Evolutionary conservation across 1,139 yeast species (phyloP).

Genomic region (Debaryomyces sp.): DNA sequence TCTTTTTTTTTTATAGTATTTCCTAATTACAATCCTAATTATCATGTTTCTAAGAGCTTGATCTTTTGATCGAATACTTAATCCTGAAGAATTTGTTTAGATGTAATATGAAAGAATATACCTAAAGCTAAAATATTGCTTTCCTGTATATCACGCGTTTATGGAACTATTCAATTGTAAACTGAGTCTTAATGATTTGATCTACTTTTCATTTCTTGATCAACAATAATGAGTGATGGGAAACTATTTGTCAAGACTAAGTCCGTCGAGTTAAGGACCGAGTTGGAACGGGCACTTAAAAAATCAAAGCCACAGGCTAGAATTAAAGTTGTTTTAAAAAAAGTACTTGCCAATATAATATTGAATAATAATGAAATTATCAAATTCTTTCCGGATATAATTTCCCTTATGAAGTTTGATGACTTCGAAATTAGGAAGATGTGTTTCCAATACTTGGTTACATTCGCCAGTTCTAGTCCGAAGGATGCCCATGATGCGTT

Average conservation of each 20-base stretch:
- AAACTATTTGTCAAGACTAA: slow-evolving; percentile 45
- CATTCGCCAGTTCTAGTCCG: slow-evolving; percentile 61
- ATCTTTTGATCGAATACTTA: background rate
- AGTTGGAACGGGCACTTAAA: slow-evolving; percentile 56
- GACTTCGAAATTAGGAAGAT: slow-evolving; percentile 77
- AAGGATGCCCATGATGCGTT: slow-evolving; percentile 58
- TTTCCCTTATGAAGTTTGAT: slow-evolving; percentile 58
- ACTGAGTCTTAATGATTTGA: background rate
- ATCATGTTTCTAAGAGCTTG: background rate
- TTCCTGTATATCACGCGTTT: background rate
- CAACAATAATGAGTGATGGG: slow-evolving; percentile 41
- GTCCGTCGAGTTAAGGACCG: slow-evolving; percentile 59
- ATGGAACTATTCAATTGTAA: background rate
- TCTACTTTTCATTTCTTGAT: background rate
- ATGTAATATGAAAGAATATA: background rate
- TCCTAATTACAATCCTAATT: background rate
- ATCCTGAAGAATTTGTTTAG: background rate
- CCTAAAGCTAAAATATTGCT: background rate
- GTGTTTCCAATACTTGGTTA: slow-evolving; percentile 61
- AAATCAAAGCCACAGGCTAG: slow-evolving; percentile 51
- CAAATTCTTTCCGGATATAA: slow-evolving; percentile 64
- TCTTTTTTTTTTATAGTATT: background rate
- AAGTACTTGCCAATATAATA: slow-evolving; percentile 80
- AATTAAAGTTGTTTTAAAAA: slow-evolving; percentile 67
- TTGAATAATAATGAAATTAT: slow-evolving; percentile 81